phyloP scores from a whole-genome alignment of 108 stramenopile species.

The Conticribra weissflogii region DNA sequence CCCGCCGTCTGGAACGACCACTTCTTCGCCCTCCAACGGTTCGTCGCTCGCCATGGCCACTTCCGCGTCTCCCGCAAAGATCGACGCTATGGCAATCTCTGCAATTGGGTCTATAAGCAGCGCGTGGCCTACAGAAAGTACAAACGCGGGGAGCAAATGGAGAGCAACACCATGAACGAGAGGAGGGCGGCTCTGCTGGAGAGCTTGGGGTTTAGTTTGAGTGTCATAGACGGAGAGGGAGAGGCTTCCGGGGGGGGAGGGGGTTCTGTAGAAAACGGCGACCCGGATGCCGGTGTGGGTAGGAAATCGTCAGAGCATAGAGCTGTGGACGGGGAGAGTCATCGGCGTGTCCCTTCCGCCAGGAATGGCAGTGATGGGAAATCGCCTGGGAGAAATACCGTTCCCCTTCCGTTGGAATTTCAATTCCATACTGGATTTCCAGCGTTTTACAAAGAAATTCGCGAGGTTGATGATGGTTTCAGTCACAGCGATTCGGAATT shows the following conservation, averaged over 20 bases:
- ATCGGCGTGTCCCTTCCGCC: too few species aligned
- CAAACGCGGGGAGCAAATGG: neutral
- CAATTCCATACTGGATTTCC: neutral
- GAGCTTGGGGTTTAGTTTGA: slow-evolving; percentile 13
- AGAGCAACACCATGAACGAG: neutral
- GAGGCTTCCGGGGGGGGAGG: neutral
- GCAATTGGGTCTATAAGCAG: slow-evolving; percentile 10
- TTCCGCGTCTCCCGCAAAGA: neutral
- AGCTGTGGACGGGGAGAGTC: neutral
- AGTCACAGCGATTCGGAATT: neutral
- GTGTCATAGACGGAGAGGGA: neutral
- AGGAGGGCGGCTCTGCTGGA: slow-evolving; percentile 12
- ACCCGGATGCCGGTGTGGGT: neutral
- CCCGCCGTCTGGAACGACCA: neutral
- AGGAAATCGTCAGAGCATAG: neutral
- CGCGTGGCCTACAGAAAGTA: neutral
- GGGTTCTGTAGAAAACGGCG: neutral
- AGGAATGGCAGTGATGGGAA: neutral
- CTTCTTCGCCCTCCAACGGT: neutral
- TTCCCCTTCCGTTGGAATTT: neutral
- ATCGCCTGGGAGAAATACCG: neutral
- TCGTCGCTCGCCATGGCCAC: neutral
- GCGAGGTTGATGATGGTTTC: neutral
- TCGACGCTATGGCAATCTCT: neutral
- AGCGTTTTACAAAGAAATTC: neutral